phyloP scores from a whole-genome alignment of 148 eudicot genomes.

The Hydrangea macrophylla region DNA sequence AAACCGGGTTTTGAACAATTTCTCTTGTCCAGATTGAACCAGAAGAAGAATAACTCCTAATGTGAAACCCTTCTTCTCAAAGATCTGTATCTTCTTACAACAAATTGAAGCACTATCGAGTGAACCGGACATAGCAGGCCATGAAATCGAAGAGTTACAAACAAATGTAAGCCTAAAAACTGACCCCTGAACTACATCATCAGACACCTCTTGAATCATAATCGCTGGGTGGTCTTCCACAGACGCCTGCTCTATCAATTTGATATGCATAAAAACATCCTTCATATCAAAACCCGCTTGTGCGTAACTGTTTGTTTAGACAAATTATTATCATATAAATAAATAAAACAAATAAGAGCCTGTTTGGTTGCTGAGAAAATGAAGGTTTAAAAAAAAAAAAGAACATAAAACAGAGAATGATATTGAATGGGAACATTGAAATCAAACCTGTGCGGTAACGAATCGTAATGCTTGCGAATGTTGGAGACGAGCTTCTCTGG shows the following conservation, averaged over 20 bases:
- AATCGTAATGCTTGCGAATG: slow-evolving; percentile 85
- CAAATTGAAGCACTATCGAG: slow-evolving; percentile 65
- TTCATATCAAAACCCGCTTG: slow-evolving; percentile 96
- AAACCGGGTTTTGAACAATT: slow-evolving; percentile 48
- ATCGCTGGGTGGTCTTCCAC: slow-evolving; percentile 75
- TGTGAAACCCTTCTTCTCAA: slow-evolving; percentile 78
- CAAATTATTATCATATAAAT: not conserved
- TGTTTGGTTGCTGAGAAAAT: slow-evolving; percentile 4
- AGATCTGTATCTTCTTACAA: slow-evolving; percentile 79
- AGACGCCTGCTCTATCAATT: slow-evolving; percentile 77
- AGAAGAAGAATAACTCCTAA: slow-evolving; percentile 58
- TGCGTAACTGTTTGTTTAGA: slow-evolving; percentile 80
- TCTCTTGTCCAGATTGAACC: slow-evolving; percentile 64
- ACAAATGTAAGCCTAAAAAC: slow-evolving; percentile 75
- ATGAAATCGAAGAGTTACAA: slow-evolving; percentile 72
- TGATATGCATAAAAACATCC: slow-evolving; percentile 82
- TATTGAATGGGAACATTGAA: not conserved
- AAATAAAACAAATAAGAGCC: not conserved
- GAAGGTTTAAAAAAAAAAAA: too few relatives aligned
- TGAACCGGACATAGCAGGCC: slow-evolving; percentile 68
- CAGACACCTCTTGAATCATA: slow-evolving; percentile 61
- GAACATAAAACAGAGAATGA: not conserved
- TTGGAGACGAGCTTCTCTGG: slow-evolving; percentile 88
- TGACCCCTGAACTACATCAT: slow-evolving; percentile 50
- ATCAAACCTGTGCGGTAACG: slow-evolving; percentile 73